Percentiles rank a stretch among this genome's conserved stretches.
Evolutionary conservation across 2,329 filamentous ascomycete species (phyloP).

Genomic region (Leptographium procerum): DNA sequence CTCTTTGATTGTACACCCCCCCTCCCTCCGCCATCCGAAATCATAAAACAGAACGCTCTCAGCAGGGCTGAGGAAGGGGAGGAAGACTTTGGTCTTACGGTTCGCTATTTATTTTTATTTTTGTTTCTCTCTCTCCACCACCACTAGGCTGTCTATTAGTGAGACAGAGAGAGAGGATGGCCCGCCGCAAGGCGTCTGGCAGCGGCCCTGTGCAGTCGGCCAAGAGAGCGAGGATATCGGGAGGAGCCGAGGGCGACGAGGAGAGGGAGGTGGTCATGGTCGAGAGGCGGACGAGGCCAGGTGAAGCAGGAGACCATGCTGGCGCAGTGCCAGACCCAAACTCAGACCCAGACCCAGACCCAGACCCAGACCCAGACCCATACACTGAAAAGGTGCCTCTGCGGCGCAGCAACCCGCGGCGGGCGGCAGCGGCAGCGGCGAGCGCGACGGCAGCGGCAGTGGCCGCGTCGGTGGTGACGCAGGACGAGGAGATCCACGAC

Average conservation of each 20-base stretch:
- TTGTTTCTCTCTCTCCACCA: neutral
- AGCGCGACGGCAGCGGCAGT: neutral
- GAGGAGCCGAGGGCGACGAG: neutral
- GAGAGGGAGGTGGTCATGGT: neutral
- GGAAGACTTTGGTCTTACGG: too few species aligned
- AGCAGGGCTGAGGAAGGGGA: too few species aligned
- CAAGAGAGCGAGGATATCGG: conserved; percentile 1
- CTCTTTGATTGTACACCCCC: too few species aligned
- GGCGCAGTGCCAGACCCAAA: neutral
- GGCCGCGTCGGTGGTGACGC: conserved; percentile 4
- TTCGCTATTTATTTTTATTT: neutral
- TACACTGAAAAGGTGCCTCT: neutral
- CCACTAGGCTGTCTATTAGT: neutral
- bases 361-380: neutral
- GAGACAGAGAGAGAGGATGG: neutral
- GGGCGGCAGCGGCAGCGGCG: conserved; percentile 2
- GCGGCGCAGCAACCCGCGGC: neutral
- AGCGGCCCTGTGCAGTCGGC: neutral
- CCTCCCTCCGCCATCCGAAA: too few species aligned
- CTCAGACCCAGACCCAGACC: neutral
- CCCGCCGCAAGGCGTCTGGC: neutral
- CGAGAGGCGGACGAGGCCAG: neutral
- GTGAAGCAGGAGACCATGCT: neutral
- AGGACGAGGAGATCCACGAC: conserved; percentile 13
- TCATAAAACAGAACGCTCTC: too few species aligned